Evolutionary conservation across 495 filamentous ascomycete species (phyloP).

Genomic region (Neurospora sp.): DNA sequence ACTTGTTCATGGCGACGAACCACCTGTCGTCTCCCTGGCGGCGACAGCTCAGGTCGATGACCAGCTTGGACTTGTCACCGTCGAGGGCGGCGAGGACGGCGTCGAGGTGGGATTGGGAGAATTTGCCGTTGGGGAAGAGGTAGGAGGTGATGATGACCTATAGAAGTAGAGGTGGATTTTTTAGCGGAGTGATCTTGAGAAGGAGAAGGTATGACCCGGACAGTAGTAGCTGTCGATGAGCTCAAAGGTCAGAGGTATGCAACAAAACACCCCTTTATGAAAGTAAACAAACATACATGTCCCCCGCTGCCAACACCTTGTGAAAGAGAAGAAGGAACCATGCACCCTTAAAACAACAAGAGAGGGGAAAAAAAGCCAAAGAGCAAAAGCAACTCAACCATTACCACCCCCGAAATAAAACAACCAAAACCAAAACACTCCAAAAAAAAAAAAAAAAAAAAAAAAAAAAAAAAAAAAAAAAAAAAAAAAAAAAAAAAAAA

Average conservation of each 20-base stretch:
- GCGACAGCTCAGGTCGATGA: conserved; percentile 90
- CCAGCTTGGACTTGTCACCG: conserved; percentile 67
- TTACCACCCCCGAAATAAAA: too few species aligned
- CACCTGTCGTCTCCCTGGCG: conserved; percentile 57
- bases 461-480: too few species aligned
- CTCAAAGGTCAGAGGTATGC: background rate
- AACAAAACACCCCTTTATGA: background rate
- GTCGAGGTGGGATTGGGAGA: conserved; percentile 63
- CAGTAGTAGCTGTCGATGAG: background rate
- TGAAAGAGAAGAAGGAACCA: background rate
- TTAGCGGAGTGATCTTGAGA: background rate
- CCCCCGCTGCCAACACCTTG: background rate
- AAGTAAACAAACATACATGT: background rate
- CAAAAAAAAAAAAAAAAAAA: too few species aligned
- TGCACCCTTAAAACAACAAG: background rate
- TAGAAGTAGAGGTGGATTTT: conserved; percentile 1
- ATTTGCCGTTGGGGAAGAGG: conserved; percentile 75
- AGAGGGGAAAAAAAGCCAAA: too few species aligned
- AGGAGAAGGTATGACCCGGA: background rate
- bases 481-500: too few species aligned
- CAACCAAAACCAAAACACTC: background rate
- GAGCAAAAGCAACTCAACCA: too few species aligned
- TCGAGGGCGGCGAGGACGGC: conserved; percentile 60
- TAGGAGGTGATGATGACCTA: conserved; percentile 79
- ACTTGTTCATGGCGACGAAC: conserved; percentile 97